Percentiles rank a stretch among this genome's conserved stretches.
phyloP scores from a whole-genome alignment of 148 eudicot species.

The Rhododendron simsii region DNA sequence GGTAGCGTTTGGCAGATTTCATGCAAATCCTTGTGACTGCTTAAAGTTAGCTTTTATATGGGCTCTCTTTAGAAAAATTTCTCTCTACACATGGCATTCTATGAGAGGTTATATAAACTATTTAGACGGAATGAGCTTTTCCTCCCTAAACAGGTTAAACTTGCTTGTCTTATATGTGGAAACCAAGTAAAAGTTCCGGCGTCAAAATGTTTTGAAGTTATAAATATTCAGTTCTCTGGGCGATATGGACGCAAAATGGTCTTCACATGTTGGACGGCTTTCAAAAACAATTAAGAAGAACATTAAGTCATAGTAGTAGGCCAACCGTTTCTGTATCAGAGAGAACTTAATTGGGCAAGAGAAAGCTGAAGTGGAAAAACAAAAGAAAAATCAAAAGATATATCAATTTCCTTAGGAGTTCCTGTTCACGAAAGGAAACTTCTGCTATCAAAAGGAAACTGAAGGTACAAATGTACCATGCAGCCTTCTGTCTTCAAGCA shows the following conservation, averaged over 20 bases:
- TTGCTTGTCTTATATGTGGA: not conserved
- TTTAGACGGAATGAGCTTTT: not conserved
- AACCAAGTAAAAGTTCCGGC: not conserved
- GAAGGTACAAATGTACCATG: not conserved
- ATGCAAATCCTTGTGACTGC: not conserved
- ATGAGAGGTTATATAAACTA: not conserved
- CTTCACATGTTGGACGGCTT: not conserved
- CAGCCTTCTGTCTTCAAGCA: not conserved
- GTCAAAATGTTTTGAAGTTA: not conserved
- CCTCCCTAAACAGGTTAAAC: not conserved
- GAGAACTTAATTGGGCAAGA: not conserved
- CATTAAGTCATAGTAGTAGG: not conserved
- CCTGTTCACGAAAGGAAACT: not conserved
- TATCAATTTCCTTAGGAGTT: not conserved
- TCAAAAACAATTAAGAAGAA: not conserved
- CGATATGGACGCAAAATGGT: not conserved
- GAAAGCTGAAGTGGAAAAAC: not conserved
- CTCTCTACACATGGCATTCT: not conserved
- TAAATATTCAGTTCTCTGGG: not conserved
- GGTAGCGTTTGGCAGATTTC: not conserved
- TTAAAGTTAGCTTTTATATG: not conserved
- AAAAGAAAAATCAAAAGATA: not conserved
- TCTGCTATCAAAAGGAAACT: constrained; percentile 1
- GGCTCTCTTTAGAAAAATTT: constrained; percentile 1
- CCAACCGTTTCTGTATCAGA: not conserved